Percentiles rank a stretch among this genome's conserved stretches.
Conservation (phyloP, 164 flowering plant genomes). For the Houttuynia cordata region DNA sequence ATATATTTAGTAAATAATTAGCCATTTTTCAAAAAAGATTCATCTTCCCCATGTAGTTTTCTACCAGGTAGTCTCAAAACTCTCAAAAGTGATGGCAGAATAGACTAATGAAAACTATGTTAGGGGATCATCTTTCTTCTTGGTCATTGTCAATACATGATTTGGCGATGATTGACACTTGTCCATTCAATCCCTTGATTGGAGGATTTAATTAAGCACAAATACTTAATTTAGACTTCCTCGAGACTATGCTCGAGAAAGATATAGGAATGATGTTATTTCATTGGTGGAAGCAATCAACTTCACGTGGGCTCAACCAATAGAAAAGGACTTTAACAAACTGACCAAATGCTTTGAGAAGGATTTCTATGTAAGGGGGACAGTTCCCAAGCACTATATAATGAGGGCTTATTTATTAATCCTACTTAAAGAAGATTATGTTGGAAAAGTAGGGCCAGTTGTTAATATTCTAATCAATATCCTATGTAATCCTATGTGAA, state of each 20-base stretch:
- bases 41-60: too few relatives aligned
- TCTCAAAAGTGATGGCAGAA: too few relatives aligned
- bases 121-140: neutral
- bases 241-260: neutral
- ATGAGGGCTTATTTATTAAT: neutral
- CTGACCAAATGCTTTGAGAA: neutral
- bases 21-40: too few relatives aligned
- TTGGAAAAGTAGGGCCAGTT: too few relatives aligned
- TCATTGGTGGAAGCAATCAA: neutral
- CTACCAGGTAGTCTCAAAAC: too few relatives aligned
- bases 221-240: neutral
- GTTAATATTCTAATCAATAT: too few relatives aligned
- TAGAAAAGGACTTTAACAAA: too few relatives aligned
- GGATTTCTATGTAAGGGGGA: neutral
- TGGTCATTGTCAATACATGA: neutral
- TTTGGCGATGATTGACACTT: neutral
- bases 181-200: neutral
- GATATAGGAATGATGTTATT: neutral
- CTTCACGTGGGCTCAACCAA: neutral
- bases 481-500: too few relatives aligned
- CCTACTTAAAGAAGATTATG: too few relatives aligned
- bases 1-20: too few relatives aligned
- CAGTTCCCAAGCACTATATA: neutral
- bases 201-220: neutral
- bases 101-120: neutral